A percentile compares a stretch with the other conserved stretches of the same genome.
phyloP scores from a whole-genome alignment of 2,329 filamentous ascomycete genomes.

The Alternaria tenuissima region DNA sequence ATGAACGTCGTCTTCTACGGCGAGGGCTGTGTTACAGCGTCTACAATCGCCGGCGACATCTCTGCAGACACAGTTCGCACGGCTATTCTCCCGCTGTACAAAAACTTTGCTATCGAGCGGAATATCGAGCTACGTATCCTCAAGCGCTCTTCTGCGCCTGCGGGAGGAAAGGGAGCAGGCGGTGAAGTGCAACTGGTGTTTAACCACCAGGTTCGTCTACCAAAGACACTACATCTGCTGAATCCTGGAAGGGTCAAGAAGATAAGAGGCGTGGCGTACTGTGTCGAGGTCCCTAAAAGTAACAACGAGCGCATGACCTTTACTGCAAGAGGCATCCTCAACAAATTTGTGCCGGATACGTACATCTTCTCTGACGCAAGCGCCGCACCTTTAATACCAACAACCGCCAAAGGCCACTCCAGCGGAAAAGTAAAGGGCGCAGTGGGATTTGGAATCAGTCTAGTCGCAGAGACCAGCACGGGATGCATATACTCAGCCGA shows the following conservation, averaged over 20 bases:
- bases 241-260: conserved; percentile 85
- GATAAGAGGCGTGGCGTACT: conserved; percentile 92
- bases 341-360: conserved; percentile 82
- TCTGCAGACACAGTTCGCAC: conserved; percentile 94
- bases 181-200: conserved; percentile 95
- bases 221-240: conserved; percentile 90
- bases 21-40: conserved; percentile 88
- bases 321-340: conserved; percentile 84
- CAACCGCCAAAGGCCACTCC: conserved; percentile 72
- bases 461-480: conserved; percentile 91
- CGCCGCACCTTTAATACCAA: conserved; percentile 67
- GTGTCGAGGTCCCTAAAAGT: conserved; percentile 86
- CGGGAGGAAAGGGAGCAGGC: conserved; percentile 79
- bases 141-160: conserved; percentile 72
- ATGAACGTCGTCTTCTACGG: conserved; percentile 91
- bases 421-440: conserved; percentile 68
- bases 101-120: conserved; percentile 87
- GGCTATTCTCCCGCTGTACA: conserved; percentile 87
- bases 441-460: conserved; percentile 87
- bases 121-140: conserved; percentile 86
- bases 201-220: conserved; percentile 89
- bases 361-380: conserved; percentile 81
- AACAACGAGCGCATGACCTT: conserved; percentile 98
- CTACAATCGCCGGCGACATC: conserved; percentile 84
- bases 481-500: conserved; percentile 91